These are phyloP conservation scores for Claviceps africana DNA, from an alignment of 2,329 filamentous ascomycete species.

Conservation along the genomic window DNA sequence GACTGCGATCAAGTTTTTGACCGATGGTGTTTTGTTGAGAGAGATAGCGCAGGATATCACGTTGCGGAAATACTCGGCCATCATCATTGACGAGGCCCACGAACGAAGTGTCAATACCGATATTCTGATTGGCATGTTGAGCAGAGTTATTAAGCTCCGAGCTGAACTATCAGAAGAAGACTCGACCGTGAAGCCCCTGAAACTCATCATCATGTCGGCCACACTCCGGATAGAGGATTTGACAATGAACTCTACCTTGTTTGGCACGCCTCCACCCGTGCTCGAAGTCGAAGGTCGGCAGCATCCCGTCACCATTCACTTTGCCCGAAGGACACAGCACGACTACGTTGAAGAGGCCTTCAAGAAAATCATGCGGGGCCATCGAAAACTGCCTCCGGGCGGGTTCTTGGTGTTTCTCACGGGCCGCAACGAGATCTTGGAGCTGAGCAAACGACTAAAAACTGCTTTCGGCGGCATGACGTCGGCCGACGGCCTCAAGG, in stretches of 20 bases:
- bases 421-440: constrained; percentile 78
- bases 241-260: constrained; percentile 68
- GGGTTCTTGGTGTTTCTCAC: constrained; percentile 91
- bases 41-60: constrained; percentile 85
- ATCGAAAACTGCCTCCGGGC: constrained; percentile 78
- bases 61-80: constrained; percentile 77
- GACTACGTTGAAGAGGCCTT: constrained; percentile 90
- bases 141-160: constrained; percentile 75
- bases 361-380: constrained; percentile 72
- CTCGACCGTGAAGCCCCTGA: constrained; percentile 59
- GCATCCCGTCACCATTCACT: constrained; percentile 80
- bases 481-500: constrained; percentile 46
- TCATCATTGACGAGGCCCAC: constrained; percentile 94
- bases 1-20: constrained; percentile 97
- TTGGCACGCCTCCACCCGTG: constrained; percentile 64
- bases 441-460: constrained; percentile 68
- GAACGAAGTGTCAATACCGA: constrained; percentile 96
- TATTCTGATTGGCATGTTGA: constrained; percentile 94
- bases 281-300: constrained; percentile 86
- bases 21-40: constrained; percentile 84
- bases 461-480: constrained; percentile 47
- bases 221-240: constrained; percentile 86
- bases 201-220: constrained; percentile 96
- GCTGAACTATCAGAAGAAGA: constrained; percentile 62
- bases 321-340: constrained; percentile 64